phyloP scores from a whole-genome alignment of 768 basidiomycete species.

The Leccinum longicurvipes region DNA sequence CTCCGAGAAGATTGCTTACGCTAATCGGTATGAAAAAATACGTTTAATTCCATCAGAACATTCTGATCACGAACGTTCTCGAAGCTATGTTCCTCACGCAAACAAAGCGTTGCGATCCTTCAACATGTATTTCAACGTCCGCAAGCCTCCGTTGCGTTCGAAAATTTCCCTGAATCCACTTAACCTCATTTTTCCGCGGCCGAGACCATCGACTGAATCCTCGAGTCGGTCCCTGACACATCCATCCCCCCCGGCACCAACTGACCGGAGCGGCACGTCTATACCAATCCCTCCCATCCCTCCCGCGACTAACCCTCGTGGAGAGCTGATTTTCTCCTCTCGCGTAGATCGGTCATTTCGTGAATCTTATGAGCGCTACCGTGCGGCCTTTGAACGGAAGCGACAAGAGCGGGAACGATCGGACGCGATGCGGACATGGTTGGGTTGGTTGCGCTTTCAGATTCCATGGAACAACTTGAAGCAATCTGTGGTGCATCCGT shows the following conservation, averaged over 20 bases:
- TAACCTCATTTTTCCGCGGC: slow-evolving; percentile 36
- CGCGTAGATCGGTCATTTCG: slow-evolving; percentile 79
- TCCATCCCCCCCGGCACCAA: slow-evolving; percentile 31
- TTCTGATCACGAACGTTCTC: slow-evolving; percentile 15
- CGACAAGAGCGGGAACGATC: slow-evolving; percentile 60
- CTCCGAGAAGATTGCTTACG: slow-evolving; percentile 92
- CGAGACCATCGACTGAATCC: slow-evolving; percentile 20
- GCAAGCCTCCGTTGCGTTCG: slow-evolving; percentile 68
- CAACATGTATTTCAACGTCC: slow-evolving; percentile 97
- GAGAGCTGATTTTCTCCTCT: slow-evolving; percentile 94
- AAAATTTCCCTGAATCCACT: slow-evolving; percentile 45
- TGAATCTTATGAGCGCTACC: slow-evolving; percentile 91
- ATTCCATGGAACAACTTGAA: slow-evolving; percentile 29
- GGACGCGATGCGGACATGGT: slow-evolving; percentile 30
- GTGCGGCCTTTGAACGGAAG: slow-evolving; percentile 78
- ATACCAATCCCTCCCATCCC: slow-evolving; percentile 68
- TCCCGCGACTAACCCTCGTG: slow-evolving; percentile 84
- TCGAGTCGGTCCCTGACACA: slow-evolving; percentile 24
- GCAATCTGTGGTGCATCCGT: slow-evolving; percentile 3
- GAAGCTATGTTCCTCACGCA: slow-evolving; percentile 93
- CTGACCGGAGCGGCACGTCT: slow-evolving; percentile 41
- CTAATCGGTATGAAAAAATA: slow-evolving; percentile 71
- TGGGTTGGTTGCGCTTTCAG: slow-evolving; percentile 28
- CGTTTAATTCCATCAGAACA: slow-evolving; percentile 7
- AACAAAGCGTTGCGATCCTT: slow-evolving; percentile 88